These are phyloP conservation scores for Rosa hybrid DNA, from an alignment of 331 rosid species.

Conservation along the genomic window DNA sequence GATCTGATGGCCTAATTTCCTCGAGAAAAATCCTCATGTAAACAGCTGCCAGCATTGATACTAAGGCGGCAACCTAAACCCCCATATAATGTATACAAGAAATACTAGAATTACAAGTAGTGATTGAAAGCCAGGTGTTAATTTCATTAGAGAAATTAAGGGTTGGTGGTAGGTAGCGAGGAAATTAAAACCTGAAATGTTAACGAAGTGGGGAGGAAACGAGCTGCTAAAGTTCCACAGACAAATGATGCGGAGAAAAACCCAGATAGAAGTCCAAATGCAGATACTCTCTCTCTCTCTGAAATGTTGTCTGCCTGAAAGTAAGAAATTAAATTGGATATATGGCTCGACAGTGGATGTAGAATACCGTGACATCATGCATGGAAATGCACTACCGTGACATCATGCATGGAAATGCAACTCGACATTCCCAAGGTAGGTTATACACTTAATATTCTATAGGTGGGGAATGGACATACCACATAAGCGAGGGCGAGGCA, in stretches of 20 bases:
- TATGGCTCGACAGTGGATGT: not conserved
- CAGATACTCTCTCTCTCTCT: conserved; percentile 51
- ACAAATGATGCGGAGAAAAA: conserved; percentile 64
- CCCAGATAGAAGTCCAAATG: conserved; percentile 79
- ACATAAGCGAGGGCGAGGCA: conserved; percentile 85
- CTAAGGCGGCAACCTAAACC: conserved; percentile 63
- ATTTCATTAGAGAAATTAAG: not conserved
- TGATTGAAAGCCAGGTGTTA: not conserved
- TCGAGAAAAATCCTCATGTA: conserved; percentile 86
- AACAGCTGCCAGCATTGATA: conserved; percentile 50
- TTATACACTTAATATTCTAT: not conserved
- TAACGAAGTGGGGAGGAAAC: conserved; percentile 61
- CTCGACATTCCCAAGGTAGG: not conserved
- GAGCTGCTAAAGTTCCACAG: conserved; percentile 72
- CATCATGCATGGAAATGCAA: not conserved
- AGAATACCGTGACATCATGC: not conserved
- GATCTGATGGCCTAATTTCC: conserved; percentile 48
- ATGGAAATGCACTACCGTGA: not conserved
- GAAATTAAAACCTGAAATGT: conserved; percentile 56
- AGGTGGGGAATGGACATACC: conserved; percentile 36
- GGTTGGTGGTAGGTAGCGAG: not conserved
- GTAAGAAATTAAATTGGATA: not conserved
- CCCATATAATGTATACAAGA: not conserved
- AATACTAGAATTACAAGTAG: not conserved
- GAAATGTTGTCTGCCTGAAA: conserved; percentile 69